Conservation (phyloP, 257 asterid species). For the Jasminum sambac region DNA sequence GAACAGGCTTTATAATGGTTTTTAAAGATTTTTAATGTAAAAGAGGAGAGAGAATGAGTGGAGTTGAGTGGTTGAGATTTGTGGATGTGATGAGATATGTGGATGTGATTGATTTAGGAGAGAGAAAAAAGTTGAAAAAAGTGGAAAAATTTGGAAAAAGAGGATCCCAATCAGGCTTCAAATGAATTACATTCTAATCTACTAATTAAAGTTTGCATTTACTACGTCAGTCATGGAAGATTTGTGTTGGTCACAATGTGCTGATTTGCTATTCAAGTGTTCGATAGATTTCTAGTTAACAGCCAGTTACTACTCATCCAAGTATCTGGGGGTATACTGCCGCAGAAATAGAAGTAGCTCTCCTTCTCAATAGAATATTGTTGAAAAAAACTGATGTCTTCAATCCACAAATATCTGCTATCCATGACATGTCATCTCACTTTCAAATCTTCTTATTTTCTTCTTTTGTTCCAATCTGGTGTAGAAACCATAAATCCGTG, state of each 20-base stretch:
- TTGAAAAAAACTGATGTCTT: background rate
- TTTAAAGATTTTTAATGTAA: too few relatives aligned
- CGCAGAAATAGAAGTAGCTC: background rate
- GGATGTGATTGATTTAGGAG: too few relatives aligned
- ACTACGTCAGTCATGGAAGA: background rate
- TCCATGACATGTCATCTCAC: background rate
- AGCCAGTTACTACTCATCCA: background rate
- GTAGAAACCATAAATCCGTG: slow-evolving; percentile 93
- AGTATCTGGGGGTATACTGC: background rate
- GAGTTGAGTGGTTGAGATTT: too few relatives aligned
- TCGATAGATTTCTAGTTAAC: background rate
- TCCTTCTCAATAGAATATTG: background rate
- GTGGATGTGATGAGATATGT: too few relatives aligned
- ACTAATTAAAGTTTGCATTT: background rate
- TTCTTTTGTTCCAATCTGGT: slow-evolving; percentile 24
- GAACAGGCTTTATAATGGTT: too few relatives aligned
- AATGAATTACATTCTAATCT: background rate
- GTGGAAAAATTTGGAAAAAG: too few relatives aligned
- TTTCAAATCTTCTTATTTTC: slow-evolving; percentile 14
- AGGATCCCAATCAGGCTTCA: too few relatives aligned
- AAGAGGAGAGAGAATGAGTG: too few relatives aligned
- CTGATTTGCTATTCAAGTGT: background rate
- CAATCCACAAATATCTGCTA: background rate
- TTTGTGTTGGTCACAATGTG: background rate
- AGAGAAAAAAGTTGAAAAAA: too few relatives aligned